Percentiles rank a stretch among this genome's conserved stretches.
Evolutionary conservation across 2,329 filamentous ascomycete genomes (phyloP).

Genomic region (Xylaria digitata): DNA sequence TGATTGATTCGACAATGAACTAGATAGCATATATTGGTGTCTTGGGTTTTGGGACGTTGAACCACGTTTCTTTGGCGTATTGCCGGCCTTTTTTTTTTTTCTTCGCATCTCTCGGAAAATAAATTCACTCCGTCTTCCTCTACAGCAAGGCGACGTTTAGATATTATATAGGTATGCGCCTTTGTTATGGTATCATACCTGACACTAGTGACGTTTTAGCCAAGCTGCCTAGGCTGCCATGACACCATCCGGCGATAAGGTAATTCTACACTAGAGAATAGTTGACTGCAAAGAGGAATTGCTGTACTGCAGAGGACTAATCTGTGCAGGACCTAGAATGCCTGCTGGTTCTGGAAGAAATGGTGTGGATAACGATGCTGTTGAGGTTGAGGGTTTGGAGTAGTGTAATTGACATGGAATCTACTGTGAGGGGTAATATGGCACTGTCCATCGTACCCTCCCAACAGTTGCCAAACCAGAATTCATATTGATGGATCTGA

Average conservation of each 20-base stretch:
- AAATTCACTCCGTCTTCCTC: constrained; percentile 15
- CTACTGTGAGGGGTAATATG: no score
- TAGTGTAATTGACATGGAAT: no score
- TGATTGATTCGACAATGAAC: not conserved
- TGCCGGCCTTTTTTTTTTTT: not conserved
- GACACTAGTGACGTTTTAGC: not conserved
- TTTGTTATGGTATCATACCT: not conserved
- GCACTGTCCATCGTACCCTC: no score
- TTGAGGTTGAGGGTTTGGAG: no score
- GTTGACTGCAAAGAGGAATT: not conserved
- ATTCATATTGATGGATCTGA: not conserved
- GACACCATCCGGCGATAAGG: not conserved
- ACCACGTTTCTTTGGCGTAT: constrained; percentile 35
- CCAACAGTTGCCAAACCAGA: no score
- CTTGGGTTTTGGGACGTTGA: not conserved
- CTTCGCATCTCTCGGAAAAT: constrained; percentile 29
- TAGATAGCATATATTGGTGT: no score
- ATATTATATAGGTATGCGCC: not conserved
- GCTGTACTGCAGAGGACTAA: no score
- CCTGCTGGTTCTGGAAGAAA: not conserved
- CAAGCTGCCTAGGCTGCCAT: not conserved
- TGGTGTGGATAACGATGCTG: not conserved
- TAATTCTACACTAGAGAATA: not conserved
- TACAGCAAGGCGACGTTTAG: constrained; percentile 3
- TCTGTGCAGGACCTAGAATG: no score